A percentile compares a stretch with the other conserved stretches of the same genome.
Conservation (phyloP, 2,329 filamentous ascomycete genomes). For the Xylaria hypoxylon region DNA sequence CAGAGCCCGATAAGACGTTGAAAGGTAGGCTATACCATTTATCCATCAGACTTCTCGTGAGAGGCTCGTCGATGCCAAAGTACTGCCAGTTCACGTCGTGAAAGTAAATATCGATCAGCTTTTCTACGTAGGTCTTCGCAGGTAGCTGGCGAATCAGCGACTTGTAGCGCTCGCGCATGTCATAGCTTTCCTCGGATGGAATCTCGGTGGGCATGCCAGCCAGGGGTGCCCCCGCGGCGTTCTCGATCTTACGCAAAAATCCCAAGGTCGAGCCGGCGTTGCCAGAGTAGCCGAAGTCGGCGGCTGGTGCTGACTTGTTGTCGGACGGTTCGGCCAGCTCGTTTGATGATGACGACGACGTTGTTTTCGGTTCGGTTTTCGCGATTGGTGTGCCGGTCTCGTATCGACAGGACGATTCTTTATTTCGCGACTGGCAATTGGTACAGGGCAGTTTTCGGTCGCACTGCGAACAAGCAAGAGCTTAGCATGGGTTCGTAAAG, state of each 20-base stretch:
- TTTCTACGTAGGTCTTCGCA: constrained; percentile 64
- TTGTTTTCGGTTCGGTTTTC: constrained; percentile 49
- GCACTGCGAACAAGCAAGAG: constrained; percentile 57
- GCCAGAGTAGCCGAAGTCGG: constrained; percentile 66
- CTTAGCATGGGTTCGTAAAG: constrained; percentile 30
- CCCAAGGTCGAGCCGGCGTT: constrained; percentile 63
- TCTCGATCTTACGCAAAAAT: constrained; percentile 67
- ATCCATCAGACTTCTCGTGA: constrained; percentile 63
- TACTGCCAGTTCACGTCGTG: constrained; percentile 71
- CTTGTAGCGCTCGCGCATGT: constrained; percentile 68
- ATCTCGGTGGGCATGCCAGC: constrained; percentile 50
- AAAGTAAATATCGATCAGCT: constrained; percentile 67
- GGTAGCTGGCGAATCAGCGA: constrained; percentile 68
- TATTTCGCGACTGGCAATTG: constrained; percentile 69
- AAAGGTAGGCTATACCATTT: constrained; percentile 68
- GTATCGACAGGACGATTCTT: constrained; percentile 67
- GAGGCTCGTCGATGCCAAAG: constrained; percentile 64
- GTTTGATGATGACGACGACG: constrained; percentile 42
- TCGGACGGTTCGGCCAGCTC: constrained; percentile 46
- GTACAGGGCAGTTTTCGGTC: constrained; percentile 70
- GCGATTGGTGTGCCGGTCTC: constrained; percentile 62
- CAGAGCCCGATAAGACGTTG: constrained; percentile 60
- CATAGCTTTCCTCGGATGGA: constrained; percentile 54
- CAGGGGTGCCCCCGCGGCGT: constrained; percentile 53
- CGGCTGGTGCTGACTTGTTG: constrained; percentile 57